Conservation (phyloP, 2,329 filamentous ascomycete species). For the Setomelanomma holmii region DNA sequence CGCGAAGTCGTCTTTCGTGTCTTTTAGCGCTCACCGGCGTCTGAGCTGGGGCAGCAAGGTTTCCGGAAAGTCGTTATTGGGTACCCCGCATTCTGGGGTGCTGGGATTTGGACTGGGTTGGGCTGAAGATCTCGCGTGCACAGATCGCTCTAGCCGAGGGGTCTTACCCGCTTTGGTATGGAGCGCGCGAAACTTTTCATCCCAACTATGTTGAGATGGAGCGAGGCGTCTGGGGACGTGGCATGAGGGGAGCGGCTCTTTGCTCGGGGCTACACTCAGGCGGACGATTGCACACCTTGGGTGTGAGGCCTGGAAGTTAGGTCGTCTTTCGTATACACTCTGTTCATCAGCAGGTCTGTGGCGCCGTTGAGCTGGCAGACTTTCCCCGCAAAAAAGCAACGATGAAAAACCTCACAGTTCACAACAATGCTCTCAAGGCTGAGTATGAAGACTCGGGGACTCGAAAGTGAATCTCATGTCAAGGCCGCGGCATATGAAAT, state of each 20-base stretch:
- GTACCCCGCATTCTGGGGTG: conserved; percentile 3
- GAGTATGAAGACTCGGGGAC: background rate
- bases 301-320: background rate
- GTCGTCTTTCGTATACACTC: background rate
- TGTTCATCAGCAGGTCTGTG: background rate
- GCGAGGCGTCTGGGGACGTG: conserved; percentile 7
- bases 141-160: background rate
- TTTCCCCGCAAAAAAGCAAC: background rate
- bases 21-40: background rate
- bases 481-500: no score
- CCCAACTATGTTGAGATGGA: conserved; percentile 1
- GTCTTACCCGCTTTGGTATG: background rate
- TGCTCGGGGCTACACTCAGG: background rate
- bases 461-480: no score
- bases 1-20: background rate
- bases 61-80: background rate
- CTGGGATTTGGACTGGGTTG: background rate
- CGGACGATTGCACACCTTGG: background rate
- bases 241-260: background rate
- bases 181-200: background rate
- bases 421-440: background rate
- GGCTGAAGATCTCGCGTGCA: background rate
- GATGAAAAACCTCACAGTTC: background rate
- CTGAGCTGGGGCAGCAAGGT: background rate
- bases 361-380: background rate